These are phyloP conservation scores for Leccinum subrobustum DNA, from an alignment of 1,284 basidiomycete genomes.

Conservation along the genomic window DNA sequence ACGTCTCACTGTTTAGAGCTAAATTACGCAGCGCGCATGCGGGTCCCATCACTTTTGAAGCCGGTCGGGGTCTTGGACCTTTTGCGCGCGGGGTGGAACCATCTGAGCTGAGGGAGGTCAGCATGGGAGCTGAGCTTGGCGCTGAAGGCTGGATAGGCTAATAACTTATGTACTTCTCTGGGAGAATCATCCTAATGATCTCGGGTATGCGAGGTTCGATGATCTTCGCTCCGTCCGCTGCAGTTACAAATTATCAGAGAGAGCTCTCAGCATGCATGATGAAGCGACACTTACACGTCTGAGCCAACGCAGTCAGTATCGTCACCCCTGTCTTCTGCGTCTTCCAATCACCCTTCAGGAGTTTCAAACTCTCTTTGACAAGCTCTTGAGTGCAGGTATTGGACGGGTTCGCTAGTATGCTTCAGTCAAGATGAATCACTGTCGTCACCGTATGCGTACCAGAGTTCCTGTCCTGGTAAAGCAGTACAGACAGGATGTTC, in stretches of 20 bases:
- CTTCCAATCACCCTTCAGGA: too few species aligned
- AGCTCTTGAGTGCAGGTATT: too few species aligned
- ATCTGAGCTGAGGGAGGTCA: neutral
- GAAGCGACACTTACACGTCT: constrained; percentile 13
- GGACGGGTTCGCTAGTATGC: too few species aligned
- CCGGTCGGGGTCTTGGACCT: neutral
- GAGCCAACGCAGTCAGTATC: constrained; percentile 24
- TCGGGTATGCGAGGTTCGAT: constrained; percentile 14
- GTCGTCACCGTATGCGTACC: constrained; percentile 6
- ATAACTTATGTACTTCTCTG: neutral
- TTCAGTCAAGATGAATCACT: too few species aligned
- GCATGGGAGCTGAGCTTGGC: neutral
- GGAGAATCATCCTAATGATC: constrained; percentile 24
- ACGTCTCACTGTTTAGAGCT: neutral
- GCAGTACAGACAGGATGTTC: constrained; percentile 23
- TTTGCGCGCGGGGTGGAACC: neutral
- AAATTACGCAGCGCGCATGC: neutral
- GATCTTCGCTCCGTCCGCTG: constrained; percentile 15
- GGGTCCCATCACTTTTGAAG: constrained; percentile 25
- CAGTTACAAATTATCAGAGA: neutral
- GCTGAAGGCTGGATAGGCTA: neutral
- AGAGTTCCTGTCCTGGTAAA: constrained; percentile 14
- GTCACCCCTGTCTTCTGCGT: constrained; percentile 25
- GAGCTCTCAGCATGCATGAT: too few species aligned
- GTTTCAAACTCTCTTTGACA: too few species aligned